phyloP scores from a whole-genome alignment of 2,329 filamentous ascomycete genomes.

The Sporothrix euskadiensis region DNA sequence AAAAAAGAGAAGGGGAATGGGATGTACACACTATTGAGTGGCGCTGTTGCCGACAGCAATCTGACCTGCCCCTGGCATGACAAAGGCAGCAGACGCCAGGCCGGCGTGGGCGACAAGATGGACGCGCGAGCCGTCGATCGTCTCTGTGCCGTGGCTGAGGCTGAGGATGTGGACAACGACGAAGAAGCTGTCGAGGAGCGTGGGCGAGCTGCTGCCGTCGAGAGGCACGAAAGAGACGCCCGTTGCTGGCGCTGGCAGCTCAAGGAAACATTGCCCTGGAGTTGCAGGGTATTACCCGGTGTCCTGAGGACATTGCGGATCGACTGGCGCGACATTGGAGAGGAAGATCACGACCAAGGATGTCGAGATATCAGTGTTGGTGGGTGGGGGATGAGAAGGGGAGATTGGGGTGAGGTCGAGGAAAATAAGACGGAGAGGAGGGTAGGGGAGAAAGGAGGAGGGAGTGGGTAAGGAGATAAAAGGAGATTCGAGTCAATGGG shows the following conservation, averaged over 20 bases:
- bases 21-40: constrained; percentile 28
- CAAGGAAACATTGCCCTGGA: constrained; percentile 10
- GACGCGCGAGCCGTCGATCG: constrained; percentile 22
- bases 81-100: constrained; percentile 3
- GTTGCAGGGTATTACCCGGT: constrained; percentile 14
- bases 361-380: not conserved
- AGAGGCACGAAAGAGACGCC: constrained; percentile 14
- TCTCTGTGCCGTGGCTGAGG: constrained; percentile 17
- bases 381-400: not conserved
- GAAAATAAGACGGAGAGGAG: not conserved
- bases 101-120: constrained; percentile 14
- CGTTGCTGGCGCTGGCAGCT: not conserved
- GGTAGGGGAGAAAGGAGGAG: not conserved
- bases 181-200: not conserved
- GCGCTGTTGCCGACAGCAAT: constrained; percentile 31
- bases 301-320: constrained; percentile 31
- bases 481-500: constrained; percentile 8
- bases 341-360: not conserved
- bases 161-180: constrained; percentile 13
- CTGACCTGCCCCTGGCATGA: constrained; percentile 28
- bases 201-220: not conserved
- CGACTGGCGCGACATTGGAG: constrained; percentile 31
- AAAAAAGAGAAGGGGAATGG: not conserved
- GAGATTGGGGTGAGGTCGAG: not conserved
- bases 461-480: constrained; percentile 3